phyloP scores from a whole-genome alignment of 2,329 filamentous ascomycete genomes.

The Fusarium sp. region DNA sequence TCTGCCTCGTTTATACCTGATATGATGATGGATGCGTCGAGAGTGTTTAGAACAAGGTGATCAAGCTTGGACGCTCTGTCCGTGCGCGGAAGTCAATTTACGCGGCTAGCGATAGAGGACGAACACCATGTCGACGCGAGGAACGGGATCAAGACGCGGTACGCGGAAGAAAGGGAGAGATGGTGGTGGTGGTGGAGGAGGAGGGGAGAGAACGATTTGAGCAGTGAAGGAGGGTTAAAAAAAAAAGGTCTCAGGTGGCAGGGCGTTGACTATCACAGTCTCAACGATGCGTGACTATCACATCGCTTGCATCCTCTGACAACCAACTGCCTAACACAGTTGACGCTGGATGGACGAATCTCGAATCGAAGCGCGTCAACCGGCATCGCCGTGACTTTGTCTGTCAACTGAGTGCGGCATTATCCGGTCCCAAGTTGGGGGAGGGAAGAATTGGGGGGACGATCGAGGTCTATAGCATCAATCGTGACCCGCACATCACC shows the following conservation, averaged over 20 bases:
- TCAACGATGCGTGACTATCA: constrained; percentile 16
- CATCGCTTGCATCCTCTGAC: constrained; percentile 18
- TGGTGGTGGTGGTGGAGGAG: not conserved
- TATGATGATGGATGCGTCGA: constrained; percentile 4
- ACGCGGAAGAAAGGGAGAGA: not conserved
- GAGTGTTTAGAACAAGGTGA: constrained; percentile 5
- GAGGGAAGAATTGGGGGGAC: not conserved
- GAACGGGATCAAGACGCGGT: not conserved
- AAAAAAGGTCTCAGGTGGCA: constrained; percentile 1
- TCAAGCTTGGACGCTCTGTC: constrained; percentile 18
- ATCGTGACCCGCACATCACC: not conserved
- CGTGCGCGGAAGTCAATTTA: constrained; percentile 40
- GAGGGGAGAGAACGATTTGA: not conserved
- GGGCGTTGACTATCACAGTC: constrained; percentile 13
- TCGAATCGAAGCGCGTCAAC: not conserved
- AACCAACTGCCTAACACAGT: not conserved
- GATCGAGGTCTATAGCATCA: constrained; percentile 2
- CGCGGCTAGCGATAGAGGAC: constrained; percentile 3
- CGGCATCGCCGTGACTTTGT: not conserved
- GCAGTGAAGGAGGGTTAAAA: not conserved
- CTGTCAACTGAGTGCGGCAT: not conserved
- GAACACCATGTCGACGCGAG: constrained; percentile 8
- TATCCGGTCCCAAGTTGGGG: not conserved
- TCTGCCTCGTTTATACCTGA: not conserved
- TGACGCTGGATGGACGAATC: not conserved